These are phyloP conservation scores for Solanum hybrid DNA, from an alignment of 305 asterid species.

Conservation along the genomic window DNA sequence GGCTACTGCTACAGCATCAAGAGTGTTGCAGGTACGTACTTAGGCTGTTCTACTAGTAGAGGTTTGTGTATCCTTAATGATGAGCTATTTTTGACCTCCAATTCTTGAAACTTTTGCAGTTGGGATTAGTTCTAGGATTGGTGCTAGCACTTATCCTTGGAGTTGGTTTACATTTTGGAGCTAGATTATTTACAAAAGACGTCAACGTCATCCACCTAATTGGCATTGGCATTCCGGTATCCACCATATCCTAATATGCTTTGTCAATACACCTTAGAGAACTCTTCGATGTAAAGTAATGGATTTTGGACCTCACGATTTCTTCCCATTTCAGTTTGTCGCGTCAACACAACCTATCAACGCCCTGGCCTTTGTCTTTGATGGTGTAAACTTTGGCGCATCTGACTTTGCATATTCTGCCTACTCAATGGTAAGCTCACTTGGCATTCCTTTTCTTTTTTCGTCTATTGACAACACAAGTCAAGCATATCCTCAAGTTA, in stretches of 20 bases:
- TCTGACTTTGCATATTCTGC: slow-evolving; percentile 86
- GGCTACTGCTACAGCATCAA: slow-evolving; percentile 45
- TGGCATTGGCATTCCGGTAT: slow-evolving; percentile 64
- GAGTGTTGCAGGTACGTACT: slow-evolving; percentile 53
- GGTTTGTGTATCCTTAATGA: background rate
- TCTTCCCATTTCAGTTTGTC: slow-evolving; percentile 37
- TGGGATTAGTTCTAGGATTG: slow-evolving; percentile 59
- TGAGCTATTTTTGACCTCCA: background rate
- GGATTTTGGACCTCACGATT: background rate
- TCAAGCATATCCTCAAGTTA: background rate
- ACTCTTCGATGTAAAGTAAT: background rate
- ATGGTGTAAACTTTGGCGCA: slow-evolving; percentile 76
- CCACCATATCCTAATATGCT: background rate
- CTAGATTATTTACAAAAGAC: slow-evolving; percentile 54
- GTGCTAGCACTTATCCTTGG: slow-evolving; percentile 42
- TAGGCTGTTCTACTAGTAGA: background rate
- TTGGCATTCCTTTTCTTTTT: background rate
- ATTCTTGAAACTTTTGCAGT: slow-evolving; percentile 27
- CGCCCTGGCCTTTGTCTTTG: slow-evolving; percentile 73
- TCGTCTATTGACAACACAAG: background rate
- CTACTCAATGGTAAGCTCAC: slow-evolving; percentile 58
- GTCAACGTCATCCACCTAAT: slow-evolving; percentile 44
- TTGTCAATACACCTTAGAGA: background rate
- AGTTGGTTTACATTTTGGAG: slow-evolving; percentile 57
- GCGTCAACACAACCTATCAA: slow-evolving; percentile 74